Base-by-base conservation (phyloP, 176 grass and related monocot genomes). In the Lolium multiflorum region DNA sequence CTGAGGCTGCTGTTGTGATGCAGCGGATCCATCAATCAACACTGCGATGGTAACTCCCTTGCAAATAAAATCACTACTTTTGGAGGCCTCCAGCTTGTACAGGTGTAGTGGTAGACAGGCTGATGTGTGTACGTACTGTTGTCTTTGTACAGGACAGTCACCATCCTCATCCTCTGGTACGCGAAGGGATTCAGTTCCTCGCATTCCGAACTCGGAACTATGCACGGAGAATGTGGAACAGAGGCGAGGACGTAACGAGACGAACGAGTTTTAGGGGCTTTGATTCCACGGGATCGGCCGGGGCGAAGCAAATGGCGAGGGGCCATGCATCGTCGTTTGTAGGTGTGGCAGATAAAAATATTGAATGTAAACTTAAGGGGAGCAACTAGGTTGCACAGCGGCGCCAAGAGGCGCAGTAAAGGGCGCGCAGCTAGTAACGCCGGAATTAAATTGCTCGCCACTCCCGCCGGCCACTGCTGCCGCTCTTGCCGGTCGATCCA, bases 301-400 rank as follows among this genome's bases (percentile, higher is more conserved):
- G 20, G 44, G 13, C 13, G 48, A 35, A 76, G 54, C 70, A 76
- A 68, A 83, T 62, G 81, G 43, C n/a, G 41, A 46, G 47, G 82
- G 76, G 22, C 68, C 76, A 38, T 13, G 63, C 84, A 25, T 26
- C 21, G n/a, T 11, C 37, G 50, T 3, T 59, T 41, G 41, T 90
- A 86, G 83, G 83, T 86, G 83, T 11, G 84, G 89, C 77, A 65
- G 88, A 86, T 77, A 58, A 41, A 82, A 31, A 28, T 46, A 82
- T 82, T 90, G 20, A 90, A 82, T 86, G 88, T 80, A 39, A 61
- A 76, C n/a, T 71, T 86, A 77, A 86, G 84, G 72, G 50, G 88
- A 70, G 88, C 39, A 69, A 73, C 62, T 56, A 79, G 82, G 17
- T 81, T 70, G 83, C 83, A 76, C 65, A 69, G 58, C 50, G 69